phyloP scores from a whole-genome alignment of 169 alveolate genomes.

The Plasmodium adleri region DNA sequence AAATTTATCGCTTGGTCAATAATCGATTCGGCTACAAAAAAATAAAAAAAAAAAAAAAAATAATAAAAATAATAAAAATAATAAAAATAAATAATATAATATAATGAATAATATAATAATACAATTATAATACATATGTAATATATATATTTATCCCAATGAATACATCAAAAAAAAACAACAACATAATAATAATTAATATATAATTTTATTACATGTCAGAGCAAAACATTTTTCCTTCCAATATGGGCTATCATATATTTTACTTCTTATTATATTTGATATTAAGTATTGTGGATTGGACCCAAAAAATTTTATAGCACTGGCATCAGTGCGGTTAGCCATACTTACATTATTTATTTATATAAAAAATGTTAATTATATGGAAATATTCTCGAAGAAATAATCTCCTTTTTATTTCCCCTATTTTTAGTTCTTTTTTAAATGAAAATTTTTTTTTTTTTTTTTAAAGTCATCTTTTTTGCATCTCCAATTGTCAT shows the following conservation, averaged over 20 bases:
- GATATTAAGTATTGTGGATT: conserved; percentile 91
- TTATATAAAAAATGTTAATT: neutral
- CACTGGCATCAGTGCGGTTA: conserved; percentile 91
- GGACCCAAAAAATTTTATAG: conserved; percentile 88
- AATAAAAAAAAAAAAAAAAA: conserved; percentile 2
- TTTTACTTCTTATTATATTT: conserved; percentile 89
- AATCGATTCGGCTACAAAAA: conserved; percentile 90
- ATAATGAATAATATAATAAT: neutral
- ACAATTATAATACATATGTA: neutral
- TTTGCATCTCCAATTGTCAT: too few species aligned
- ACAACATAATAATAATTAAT: too few species aligned
- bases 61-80: neutral
- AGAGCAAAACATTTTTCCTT: conserved; percentile 92
- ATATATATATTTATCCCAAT: neutral
- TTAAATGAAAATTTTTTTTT: too few species aligned
- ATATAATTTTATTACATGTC: conserved; percentile 67
- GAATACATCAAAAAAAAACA: neutral
- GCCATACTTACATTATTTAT: conserved; percentile 84
- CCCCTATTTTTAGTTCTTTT: too few species aligned
- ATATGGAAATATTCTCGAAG: too few species aligned
- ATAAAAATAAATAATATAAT: neutral
- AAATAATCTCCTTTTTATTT: too few species aligned
- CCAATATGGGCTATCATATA: conserved; percentile 90
- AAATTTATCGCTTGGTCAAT: conserved; percentile 95
- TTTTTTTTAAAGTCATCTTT: too few species aligned